Conservation (phyloP, 2,329 filamentous ascomycete species). For the Trichoderma pleuroti region DNA sequence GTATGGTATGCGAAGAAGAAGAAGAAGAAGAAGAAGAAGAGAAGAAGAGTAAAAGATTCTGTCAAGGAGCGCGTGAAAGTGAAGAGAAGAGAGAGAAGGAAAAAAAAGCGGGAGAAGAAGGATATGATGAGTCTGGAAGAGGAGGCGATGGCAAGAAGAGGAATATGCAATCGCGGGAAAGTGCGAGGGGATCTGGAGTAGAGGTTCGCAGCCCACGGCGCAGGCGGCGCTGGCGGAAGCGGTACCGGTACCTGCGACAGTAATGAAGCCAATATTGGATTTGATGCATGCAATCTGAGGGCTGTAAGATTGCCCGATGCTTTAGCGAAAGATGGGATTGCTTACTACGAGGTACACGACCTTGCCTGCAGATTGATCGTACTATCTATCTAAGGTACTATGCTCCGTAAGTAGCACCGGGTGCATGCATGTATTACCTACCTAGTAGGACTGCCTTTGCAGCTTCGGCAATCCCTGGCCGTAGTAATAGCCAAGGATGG, state of each 20-base stretch:
- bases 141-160: background rate
- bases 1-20: slow-evolving; percentile 14
- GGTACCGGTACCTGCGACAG: background rate
- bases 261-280: background rate
- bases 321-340: background rate
- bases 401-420: background rate
- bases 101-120: background rate
- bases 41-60: background rate
- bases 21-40: background rate
- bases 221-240: background rate
- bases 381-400: no score
- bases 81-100: background rate
- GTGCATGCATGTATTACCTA: background rate
- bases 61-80: slow-evolving; percentile 2
- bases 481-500: background rate
- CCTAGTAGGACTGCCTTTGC: background rate
- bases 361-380: background rate
- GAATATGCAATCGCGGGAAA: background rate
- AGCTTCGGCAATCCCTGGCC: background rate
- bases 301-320: background rate
- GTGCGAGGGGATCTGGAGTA: background rate
- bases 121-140: background rate
- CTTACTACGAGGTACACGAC: background rate
- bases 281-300: background rate
- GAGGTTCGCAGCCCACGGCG: background rate